Base-by-base conservation (phyloP, 148 eudicot genomes). In the Rhododendron molle region DNA sequence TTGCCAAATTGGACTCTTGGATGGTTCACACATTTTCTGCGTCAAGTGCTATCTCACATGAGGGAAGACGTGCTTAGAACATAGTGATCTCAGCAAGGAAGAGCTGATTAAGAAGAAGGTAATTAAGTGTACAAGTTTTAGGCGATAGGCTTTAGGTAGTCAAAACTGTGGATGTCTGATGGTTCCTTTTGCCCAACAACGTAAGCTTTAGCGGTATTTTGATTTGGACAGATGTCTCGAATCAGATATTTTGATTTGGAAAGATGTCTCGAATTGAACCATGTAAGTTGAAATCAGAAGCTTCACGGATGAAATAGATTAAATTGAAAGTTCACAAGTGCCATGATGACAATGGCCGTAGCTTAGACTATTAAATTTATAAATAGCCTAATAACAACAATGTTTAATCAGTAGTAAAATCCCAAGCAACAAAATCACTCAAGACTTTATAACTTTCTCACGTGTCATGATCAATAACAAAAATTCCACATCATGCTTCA, bases 371-470 rank as follows among this genome's bases (percentile, higher is more conserved):
- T 58, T 58, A 20, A 56, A 58, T 58, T 5, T 58, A 5, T 20
- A 20, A 5, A 20, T 47, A 58, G 65, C 65, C 65, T 58, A 9
- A 23, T n/a, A 46, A 78, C 8, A 76, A 76, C 10, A 40, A 77
- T 21, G n/a, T 58, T 20, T 20, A 58, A 6, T 58, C 8, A 44
- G 15, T 14, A 43, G 32, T 5, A 79, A 49, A 20, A 12, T 30
- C 36, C 83, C 73, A 81, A 60, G 83, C 34, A 81, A 81, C 69
- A 21, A 81, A 34, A 81, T 36, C 26, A 28, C 32, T 81, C 23
- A 15, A 50, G 82, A 80, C 44, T 81, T 21, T 7, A 58, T 21
- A 23, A 20, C 65, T 36, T 32, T 18, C 40, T 47, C 49, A 38
- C 8, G 26, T 58, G n/a, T 20, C 65, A 58, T 1, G 10, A 58